Evolutionary conservation across 2,329 filamentous ascomycete species (phyloP).

Genomic region (Fusarium humuli): DNA sequence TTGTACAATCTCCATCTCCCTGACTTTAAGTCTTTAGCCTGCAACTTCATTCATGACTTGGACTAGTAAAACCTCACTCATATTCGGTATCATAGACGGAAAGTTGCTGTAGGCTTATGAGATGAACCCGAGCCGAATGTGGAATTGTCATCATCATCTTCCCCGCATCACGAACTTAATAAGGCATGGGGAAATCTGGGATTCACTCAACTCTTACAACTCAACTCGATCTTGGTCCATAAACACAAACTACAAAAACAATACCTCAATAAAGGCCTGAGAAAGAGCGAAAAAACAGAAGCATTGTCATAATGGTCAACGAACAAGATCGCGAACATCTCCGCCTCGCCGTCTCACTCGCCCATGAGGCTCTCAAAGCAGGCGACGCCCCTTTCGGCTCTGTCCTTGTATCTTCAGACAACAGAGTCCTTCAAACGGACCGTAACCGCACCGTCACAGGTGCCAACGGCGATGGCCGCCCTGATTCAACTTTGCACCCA

Average conservation of each 20-base stretch:
- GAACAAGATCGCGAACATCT: conserved; percentile 28
- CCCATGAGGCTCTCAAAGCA: conserved; percentile 52
- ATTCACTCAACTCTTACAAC: not conserved
- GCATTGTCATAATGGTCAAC: conserved; percentile 16
- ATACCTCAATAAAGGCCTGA: not conserved
- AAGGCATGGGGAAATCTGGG: not conserved
- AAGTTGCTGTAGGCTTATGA: not conserved
- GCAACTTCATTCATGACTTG: not conserved
- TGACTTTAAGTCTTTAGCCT: not conserved
- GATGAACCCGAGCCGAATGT: not conserved
- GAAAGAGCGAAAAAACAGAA: not conserved
- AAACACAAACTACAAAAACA: not conserved
- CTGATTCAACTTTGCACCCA: conserved; percentile 52
- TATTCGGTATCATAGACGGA: not conserved
- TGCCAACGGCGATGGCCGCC: conserved; percentile 36
- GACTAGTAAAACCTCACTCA: not conserved
- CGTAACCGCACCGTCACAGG: conserved; percentile 52
- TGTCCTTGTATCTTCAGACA: conserved; percentile 48
- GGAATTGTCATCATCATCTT: conserved; percentile 13
- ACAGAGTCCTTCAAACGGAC: conserved; percentile 48
- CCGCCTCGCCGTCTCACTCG: conserved; percentile 47
- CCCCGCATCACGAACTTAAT: conserved; percentile 32
- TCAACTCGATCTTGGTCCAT: not conserved
- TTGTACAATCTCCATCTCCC: not conserved
- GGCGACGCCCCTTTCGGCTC: conserved; percentile 54